Evolutionary conservation across 2,329 filamentous ascomycete species (phyloP), one percentile per base, ranked within the genome.

Genomic region (Huntiella bhutanensis): DNA sequence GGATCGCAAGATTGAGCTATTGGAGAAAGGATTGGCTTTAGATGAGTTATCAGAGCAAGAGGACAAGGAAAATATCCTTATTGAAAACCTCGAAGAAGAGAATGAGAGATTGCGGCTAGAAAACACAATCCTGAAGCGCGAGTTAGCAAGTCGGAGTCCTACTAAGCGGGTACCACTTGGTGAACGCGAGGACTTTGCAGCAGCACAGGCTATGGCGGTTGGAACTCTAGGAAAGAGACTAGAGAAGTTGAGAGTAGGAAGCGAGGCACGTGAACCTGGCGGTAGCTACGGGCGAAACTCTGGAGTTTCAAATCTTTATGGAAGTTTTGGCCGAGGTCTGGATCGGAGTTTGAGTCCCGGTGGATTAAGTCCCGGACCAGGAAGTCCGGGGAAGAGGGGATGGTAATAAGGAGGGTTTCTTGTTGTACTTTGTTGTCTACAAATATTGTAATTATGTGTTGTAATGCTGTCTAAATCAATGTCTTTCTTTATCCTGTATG

Each of bases 1-100:
- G 57, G 87, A 96, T 59, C 75, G 75, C 53, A 98, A 98, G 63
- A 71, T 93, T 5, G 88, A 73, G 50, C 64, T 75, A 1, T 65
- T 75, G 39, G 71, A 74, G 57, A 64, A 68, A 2, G 61, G 68
- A 2, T 60, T 73, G 15, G 41, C 41, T 22, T 37, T 49, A 8
- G 47, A 49, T 15, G 34, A 43, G 22, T 60, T 60, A 19, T 62
- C 60, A 52, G 55, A 52, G n/a, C 62, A 65, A 0, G 75, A 79
- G 44, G 69, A 67, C 41, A 46, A 41, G 54, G 73, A 79, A 57
- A 79, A 79, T 39, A 62, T 72, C 2, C 58, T 73, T 2, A 64
- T 77, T 4, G 73, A 80, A 55, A 71, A 80, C 40, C 62, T 86
- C 1, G 74, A 82, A 54, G 63, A 75, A 43, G 82, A 87, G 56